These are phyloP conservation scores for Irpex rosettiformis DNA, from an alignment of 1,284 basidiomycete species.

Conservation along the genomic window DNA sequence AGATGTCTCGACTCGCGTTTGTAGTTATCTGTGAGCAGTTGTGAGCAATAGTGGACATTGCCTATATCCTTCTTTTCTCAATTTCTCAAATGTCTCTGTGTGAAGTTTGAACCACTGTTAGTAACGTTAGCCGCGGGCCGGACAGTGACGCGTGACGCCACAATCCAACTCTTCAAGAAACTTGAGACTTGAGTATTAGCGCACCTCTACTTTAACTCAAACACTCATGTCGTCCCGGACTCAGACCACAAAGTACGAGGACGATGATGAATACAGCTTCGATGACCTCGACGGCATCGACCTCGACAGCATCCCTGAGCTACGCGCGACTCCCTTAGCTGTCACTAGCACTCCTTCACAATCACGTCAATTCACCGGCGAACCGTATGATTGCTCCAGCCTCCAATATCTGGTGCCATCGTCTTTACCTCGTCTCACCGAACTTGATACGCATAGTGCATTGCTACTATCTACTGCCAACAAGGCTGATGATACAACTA, in stretches of 20 bases:
- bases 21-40: not conserved
- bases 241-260: not conserved
- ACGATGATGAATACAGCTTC: constrained; percentile 13
- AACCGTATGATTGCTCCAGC: not conserved
- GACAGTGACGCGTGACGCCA: no score
- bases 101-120: no score
- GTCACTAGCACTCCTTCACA: not conserved
- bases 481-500: no score
- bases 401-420: not conserved
- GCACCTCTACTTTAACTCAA: not conserved
- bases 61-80: not conserved
- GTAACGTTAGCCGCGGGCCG: no score
- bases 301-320: constrained; percentile 12
- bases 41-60: constrained; percentile 2
- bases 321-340: not conserved
- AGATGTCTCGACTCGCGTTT: not conserved
- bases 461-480: not conserved
- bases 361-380: not conserved
- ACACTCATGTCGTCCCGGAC: not conserved
- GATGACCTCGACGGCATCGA: constrained; percentile 16
- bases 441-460: not conserved
- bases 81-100: not conserved
- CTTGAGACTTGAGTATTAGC: no score
- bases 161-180: no score
- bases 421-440: not conserved